Conservation (phyloP, 2,329 filamentous ascomycete genomes). For the Aureobasidium sp. region DNA sequence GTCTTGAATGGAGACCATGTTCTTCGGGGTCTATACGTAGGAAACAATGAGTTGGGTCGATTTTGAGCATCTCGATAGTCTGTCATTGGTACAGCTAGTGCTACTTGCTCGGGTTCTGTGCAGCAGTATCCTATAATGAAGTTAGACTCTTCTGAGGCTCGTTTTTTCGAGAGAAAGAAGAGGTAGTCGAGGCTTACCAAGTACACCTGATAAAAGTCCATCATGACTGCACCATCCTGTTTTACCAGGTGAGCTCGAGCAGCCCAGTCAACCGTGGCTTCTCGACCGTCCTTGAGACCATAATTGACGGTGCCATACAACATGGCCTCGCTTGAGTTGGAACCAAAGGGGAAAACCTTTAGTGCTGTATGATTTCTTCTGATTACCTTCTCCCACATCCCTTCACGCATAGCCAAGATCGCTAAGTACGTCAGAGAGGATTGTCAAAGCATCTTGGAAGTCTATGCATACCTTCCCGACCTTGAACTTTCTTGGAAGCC, state of each 20-base stretch:
- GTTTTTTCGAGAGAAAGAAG: neutral
- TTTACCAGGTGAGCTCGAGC: constrained; percentile 45
- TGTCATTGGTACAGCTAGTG: too few relatives aligned
- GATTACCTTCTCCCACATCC: constrained; percentile 45
- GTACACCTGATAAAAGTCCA: constrained; percentile 48
- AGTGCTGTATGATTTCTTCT: constrained; percentile 37
- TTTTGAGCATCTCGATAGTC: too few relatives aligned
- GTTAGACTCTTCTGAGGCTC: neutral
- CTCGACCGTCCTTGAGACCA: constrained; percentile 42
- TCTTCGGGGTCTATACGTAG: too few relatives aligned
- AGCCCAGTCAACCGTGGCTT: constrained; percentile 43
- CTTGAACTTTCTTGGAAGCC: constrained; percentile 39
- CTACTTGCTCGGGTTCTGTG: constrained; percentile 15
- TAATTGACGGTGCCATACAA: constrained; percentile 46
- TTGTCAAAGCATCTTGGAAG: too few relatives aligned
- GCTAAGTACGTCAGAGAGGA: constrained; percentile 24
- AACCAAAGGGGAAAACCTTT: constrained; percentile 44
- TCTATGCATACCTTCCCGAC: constrained; percentile 34
- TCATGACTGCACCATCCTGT: constrained; percentile 44
- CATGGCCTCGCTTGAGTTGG: constrained; percentile 42
- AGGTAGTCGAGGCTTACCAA: constrained; percentile 26
- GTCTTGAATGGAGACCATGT: too few relatives aligned
- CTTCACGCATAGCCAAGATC: constrained; percentile 42
- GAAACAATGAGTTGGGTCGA: too few relatives aligned
- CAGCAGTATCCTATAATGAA: constrained; percentile 14